phyloP scores from a whole-genome alignment of 2,329 filamentous ascomycete species.

The Orbilia oligospora region DNA sequence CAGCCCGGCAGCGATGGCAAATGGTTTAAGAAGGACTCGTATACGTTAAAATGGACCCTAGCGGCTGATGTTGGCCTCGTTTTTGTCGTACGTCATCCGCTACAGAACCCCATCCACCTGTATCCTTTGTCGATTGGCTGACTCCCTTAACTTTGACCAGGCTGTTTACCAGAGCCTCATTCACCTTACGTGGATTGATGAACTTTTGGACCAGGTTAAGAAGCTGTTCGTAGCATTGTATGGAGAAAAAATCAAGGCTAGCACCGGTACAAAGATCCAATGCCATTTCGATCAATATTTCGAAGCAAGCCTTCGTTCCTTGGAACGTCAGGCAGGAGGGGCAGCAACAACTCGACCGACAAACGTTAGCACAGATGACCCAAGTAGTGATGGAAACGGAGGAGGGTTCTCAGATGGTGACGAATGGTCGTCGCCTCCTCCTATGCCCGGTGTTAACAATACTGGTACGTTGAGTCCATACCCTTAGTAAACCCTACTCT shows the following conservation, averaged over 20 bases:
- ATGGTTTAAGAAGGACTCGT: constrained; percentile 89
- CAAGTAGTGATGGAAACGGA: constrained; percentile 3
- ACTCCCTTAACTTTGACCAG: constrained; percentile 69
- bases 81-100: constrained; percentile 80
- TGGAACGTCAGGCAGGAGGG: constrained; percentile 73
- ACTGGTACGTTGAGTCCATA: constrained; percentile 9
- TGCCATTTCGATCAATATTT: constrained; percentile 95
- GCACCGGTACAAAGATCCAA: constrained; percentile 82
- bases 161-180: constrained; percentile 96
- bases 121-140: constrained; percentile 32
- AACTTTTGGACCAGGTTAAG: constrained; percentile 93
- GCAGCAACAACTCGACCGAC: not conserved
- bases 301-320: constrained; percentile 88
- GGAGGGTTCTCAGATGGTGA: constrained; percentile 27
- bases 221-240: constrained; percentile 93
- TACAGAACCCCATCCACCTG: constrained; percentile 11
- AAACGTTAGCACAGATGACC: constrained; percentile 2
- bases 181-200: constrained; percentile 96
- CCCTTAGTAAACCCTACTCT: not conserved
- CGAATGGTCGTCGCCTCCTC: constrained; percentile 49
- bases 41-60: constrained; percentile 93
- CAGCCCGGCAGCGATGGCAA: constrained; percentile 73
- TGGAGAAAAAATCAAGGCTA: constrained; percentile 85
- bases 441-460: constrained; percentile 48
- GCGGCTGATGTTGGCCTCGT: constrained; percentile 94